phyloP scores from a whole-genome alignment of 352 stramenopile species.

The Globisporangium mamillatum region DNA sequence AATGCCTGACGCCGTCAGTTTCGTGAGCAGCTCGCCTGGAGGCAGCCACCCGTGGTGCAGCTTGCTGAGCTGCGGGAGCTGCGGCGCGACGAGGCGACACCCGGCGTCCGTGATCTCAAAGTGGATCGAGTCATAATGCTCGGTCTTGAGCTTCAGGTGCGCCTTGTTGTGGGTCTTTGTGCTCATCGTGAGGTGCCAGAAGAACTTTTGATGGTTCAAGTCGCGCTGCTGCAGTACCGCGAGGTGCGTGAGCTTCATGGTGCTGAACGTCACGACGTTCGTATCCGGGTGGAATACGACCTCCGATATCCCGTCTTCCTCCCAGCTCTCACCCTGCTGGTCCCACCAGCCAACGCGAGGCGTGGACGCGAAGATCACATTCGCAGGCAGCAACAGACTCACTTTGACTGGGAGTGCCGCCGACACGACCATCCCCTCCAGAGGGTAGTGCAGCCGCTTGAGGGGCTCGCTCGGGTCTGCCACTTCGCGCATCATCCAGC shows the following conservation, averaged over 20 bases:
- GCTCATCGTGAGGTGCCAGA: conserved; percentile 62
- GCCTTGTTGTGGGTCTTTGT: conserved; percentile 33
- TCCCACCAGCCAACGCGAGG: conserved; percentile 76
- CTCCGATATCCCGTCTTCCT: conserved; percentile 77
- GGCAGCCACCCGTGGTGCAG: conserved; percentile 37
- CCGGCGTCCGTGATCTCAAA: conserved; percentile 69
- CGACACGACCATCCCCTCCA: conserved; percentile 73
- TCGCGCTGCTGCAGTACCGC: conserved; percentile 70
- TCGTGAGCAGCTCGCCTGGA: conserved; percentile 56
- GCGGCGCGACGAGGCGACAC: conserved; percentile 49
- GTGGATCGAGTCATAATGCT: conserved; percentile 48
- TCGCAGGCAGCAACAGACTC: conserved; percentile 40
- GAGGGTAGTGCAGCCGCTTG: conserved; percentile 65
- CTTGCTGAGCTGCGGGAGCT: conserved; percentile 40
- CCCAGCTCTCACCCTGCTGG: conserved; percentile 40
- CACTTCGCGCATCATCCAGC: conserved; percentile 79
- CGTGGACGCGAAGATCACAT: conserved; percentile 45
- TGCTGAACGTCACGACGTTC: conserved; percentile 65
- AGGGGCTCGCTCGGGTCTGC: conserved; percentile 40
- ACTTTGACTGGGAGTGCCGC: conserved; percentile 66
- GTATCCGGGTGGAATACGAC: conserved; percentile 55
- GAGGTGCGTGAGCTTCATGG: conserved; percentile 70
- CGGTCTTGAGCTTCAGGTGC: conserved; percentile 52
- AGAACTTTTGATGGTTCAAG: conserved; percentile 62
- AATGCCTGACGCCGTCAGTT: conserved; percentile 56